Percentiles rank a stretch among this genome's conserved stretches.
phyloP scores from a whole-genome alignment of 805 yeast species.

The Monosporozyma siamensis region DNA sequence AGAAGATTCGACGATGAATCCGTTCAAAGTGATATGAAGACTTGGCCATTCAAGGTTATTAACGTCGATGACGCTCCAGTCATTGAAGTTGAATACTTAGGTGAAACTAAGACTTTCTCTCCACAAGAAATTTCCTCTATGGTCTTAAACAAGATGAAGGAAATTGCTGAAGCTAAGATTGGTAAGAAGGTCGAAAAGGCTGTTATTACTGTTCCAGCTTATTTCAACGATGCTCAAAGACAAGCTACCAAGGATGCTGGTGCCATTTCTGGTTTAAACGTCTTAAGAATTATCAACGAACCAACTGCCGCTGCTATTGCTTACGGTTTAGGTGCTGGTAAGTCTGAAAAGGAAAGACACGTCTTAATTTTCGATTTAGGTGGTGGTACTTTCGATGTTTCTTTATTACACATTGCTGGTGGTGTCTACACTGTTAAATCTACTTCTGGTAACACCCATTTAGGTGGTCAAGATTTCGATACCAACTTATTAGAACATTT shows the following conservation, averaged over 20 bases:
- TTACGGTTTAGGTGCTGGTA: constrained; percentile 77
- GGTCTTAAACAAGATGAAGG: constrained; percentile 85
- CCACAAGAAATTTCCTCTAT: constrained; percentile 94
- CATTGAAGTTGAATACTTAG: constrained; percentile 73
- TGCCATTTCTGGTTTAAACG: constrained; percentile 91
- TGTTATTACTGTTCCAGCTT: constrained; percentile 93
- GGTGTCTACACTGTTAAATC: constrained; percentile 96
- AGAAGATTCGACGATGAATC: constrained; percentile 74
- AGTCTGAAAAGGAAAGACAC: constrained; percentile 72
- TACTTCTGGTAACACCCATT: constrained; percentile 59
- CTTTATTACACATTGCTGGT: constrained; percentile 82
- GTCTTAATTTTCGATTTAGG: constrained; percentile 90
- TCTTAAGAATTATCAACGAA: constrained; percentile 89
- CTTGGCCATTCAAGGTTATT: constrained; percentile 75
- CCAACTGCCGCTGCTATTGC: constrained; percentile 98
- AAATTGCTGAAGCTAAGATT: constrained; percentile 79
- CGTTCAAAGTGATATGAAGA: constrained; percentile 72
- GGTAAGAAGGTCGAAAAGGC: constrained; percentile 81
- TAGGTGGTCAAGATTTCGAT: constrained; percentile 98
- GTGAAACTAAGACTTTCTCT: constrained; percentile 77
- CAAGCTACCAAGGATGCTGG: constrained; percentile 99
- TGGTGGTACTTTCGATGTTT: constrained; percentile 98
- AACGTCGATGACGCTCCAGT: constrained; percentile 70
- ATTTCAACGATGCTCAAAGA: constrained; percentile 95
- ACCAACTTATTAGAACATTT: constrained; percentile 87